Base-by-base conservation (phyloP, 1,284 basidiomycete genomes). In the Retiboletus flavoniger region DNA sequence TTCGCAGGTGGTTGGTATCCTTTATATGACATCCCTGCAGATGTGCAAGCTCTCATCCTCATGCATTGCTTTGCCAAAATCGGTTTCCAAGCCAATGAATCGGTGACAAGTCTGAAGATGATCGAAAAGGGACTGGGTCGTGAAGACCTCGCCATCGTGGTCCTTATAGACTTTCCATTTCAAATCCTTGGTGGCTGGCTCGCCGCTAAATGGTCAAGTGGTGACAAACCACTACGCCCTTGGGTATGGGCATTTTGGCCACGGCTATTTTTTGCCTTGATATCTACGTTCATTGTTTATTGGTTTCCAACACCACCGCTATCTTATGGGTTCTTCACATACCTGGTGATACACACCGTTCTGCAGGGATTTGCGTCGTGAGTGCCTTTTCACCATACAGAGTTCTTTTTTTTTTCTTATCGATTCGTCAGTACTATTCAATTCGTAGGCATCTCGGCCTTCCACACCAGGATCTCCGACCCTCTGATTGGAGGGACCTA, bases 401-500 rank as follows among this genome's bases (percentile, higher is more conserved):
- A 9, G 16, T 24, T 28, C 39, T 21, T 9, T 28, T 54, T 43
- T 29, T 40, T 55, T 42, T 47, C 50, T 60, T 28, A 56, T 51
- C 36, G 13, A 36, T 36, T 38, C 43, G 38, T 43, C 55, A 95
- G 93, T 50, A 99, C 97, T 7, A 89, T 99, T 10, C 96, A 99
- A 72, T 99, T 99, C 66, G 96, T 98, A 19, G 95, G 96, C 16
- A 95, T 99, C 61, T 93, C 94, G 9, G 96, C 97, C 4, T 99
- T 98, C 81, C 96, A 99, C 69, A 98, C 95, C 2, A 87, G 93
- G 57, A 90, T 99, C 49, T 95, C 97, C 0, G 97, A 99, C 69
- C 97, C 97, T 0, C 68, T 98, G 14, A 98, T 99, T 57, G 97
- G 97, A 29, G 97, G 95, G 46, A 98, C 95, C 1, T 98, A 98